These are phyloP conservation scores for Sonneratia alba DNA, from an alignment of 345 rosid species.

Conservation along the genomic window DNA sequence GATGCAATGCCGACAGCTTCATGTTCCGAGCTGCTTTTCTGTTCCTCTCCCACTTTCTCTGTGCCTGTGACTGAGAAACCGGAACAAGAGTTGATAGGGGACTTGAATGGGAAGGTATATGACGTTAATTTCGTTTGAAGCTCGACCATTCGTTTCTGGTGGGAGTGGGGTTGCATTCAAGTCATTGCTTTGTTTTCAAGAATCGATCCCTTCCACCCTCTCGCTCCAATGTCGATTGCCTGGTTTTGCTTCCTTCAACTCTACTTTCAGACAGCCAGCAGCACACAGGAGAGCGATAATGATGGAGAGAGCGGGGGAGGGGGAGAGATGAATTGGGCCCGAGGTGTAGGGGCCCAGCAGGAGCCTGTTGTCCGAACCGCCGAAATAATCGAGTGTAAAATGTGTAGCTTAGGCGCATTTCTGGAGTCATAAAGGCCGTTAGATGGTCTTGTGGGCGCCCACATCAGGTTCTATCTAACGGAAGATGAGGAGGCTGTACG, in stretches of 20 bases:
- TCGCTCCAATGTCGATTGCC: neutral
- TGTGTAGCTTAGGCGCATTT: neutral
- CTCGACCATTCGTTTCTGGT: neutral
- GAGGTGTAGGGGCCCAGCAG: neutral
- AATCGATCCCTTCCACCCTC: neutral
- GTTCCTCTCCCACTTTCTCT: too few species aligned
- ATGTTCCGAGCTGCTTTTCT: constrained; percentile 19
- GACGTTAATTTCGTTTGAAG: neutral
- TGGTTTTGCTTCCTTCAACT: neutral
- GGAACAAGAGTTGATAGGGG: neutral
- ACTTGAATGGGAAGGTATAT: constrained; percentile 3
- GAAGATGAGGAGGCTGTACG: neutral
- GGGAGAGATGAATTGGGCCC: neutral
- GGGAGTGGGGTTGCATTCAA: neutral
- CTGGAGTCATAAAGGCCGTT: neutral
- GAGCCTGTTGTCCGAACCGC: neutral
- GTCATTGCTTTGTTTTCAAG: constrained; percentile 9
- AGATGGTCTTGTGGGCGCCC: neutral
- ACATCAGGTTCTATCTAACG: neutral
- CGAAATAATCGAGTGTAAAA: neutral
- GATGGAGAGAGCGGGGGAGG: neutral
- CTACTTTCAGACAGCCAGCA: neutral
- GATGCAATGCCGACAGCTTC: constrained; percentile 84
- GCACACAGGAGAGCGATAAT: neutral
- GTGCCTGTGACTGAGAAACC: neutral